Conservation (phyloP, 2,329 filamentous ascomycete species). For the Endoconidiophora laricicola region DNA sequence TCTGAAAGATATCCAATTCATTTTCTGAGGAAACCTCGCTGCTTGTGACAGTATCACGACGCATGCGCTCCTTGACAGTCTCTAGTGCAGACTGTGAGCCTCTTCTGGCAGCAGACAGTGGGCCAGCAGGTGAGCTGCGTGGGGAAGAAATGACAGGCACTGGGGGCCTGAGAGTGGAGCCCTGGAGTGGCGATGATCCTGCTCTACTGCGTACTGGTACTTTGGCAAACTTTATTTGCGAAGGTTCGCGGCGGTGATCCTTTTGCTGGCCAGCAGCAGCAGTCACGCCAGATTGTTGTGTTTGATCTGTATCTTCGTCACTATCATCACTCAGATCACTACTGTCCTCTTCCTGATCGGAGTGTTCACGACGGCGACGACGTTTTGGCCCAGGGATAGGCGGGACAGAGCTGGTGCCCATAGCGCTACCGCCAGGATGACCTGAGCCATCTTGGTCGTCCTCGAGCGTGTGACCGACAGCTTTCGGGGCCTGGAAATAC, state of each 20-base stretch:
- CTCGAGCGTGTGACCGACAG: conserved; percentile 45
- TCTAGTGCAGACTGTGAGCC: conserved; percentile 59
- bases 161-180: conserved; percentile 42
- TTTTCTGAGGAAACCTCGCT: conserved; percentile 74
- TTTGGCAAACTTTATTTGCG: conserved; percentile 91
- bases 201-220: conserved; percentile 79
- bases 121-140: conserved; percentile 16
- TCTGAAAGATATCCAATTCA: conserved; percentile 54
- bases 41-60: conserved; percentile 63
- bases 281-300: conserved; percentile 26
- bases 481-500: conserved; percentile 60
- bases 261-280: conserved; percentile 22
- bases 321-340: conserved; percentile 74
- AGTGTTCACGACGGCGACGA: conserved; percentile 48
- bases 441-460: conserved; percentile 58
- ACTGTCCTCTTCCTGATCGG: conserved; percentile 59
- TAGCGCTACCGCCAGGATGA: conserved; percentile 51
- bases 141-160: conserved; percentile 30
- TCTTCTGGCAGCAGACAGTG: conserved; percentile 29
- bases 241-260: conserved; percentile 39
- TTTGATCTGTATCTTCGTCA: conserved; percentile 55
- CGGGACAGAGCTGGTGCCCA: conserved; percentile 49
- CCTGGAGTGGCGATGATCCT: conserved; percentile 72
- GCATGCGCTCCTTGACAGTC: conserved; percentile 49
- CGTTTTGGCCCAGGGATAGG: conserved; percentile 51